These are phyloP conservation scores for Hanseniaspora taiwanica DNA, from an alignment of 805 yeast species.

Conservation along the genomic window DNA sequence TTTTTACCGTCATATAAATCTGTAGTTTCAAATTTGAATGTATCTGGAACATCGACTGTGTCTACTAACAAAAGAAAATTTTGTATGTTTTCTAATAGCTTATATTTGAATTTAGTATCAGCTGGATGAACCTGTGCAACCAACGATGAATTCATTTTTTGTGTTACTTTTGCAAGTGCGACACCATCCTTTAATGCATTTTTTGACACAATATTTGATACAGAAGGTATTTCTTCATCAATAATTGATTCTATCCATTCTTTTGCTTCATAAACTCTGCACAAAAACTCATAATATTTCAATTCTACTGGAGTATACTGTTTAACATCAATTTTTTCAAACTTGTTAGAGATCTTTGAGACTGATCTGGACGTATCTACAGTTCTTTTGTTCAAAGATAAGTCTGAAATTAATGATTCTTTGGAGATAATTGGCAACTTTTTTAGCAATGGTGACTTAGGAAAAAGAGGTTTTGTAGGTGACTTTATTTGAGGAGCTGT, in stretches of 20 bases:
- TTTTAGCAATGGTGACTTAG: no score
- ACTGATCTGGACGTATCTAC: not conserved
- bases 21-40: slow-evolving; percentile 81
- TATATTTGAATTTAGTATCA: slow-evolving; percentile 60
- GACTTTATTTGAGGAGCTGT: no score
- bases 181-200: slow-evolving; percentile 75
- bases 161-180: slow-evolving; percentile 64
- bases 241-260: slow-evolving; percentile 62
- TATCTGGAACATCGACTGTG: slow-evolving; percentile 65
- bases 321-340: slow-evolving; percentile 3
- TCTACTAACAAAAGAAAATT: slow-evolving; percentile 61
- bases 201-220: slow-evolving; percentile 38
- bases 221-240: slow-evolving; percentile 35
- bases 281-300: slow-evolving; percentile 64
- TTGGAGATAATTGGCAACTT: no score
- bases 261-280: slow-evolving; percentile 72
- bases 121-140: slow-evolving; percentile 41
- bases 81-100: slow-evolving; percentile 87
- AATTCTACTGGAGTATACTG: slow-evolving; percentile 8
- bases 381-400: not conserved
- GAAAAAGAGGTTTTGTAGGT: no score
- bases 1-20: slow-evolving; percentile 87
- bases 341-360: not conserved
- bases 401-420: not conserved
- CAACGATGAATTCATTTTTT: slow-evolving; percentile 53